phyloP scores from a whole-genome alignment of 495 filamentous ascomycete genomes.

The Geopyxis carbonaria region DNA sequence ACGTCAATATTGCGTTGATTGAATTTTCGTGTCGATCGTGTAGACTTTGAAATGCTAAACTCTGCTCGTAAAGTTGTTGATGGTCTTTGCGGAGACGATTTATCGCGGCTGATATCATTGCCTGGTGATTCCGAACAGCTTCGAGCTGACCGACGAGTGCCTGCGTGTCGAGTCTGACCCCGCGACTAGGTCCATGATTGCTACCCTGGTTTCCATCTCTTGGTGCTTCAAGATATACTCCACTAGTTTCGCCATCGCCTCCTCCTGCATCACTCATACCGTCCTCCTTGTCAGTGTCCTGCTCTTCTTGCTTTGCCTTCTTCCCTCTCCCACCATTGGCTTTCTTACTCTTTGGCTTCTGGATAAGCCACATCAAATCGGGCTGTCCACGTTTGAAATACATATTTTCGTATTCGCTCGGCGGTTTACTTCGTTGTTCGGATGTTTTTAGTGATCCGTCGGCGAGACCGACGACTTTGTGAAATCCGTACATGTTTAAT shows the following conservation, averaged over 20 bases:
- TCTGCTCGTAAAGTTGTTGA: slow-evolving; percentile 75
- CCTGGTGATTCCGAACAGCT: slow-evolving; percentile 66
- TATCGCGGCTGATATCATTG: slow-evolving; percentile 63
- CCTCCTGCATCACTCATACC: slow-evolving; percentile 35
- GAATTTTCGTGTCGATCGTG: slow-evolving; percentile 94
- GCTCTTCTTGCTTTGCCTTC: slow-evolving; percentile 49
- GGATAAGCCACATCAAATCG: slow-evolving; percentile 90
- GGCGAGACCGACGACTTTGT: slow-evolving; percentile 92
- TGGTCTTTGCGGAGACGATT: slow-evolving; percentile 65
- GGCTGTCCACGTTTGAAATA: slow-evolving; percentile 90
- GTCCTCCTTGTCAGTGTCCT: slow-evolving; percentile 55
- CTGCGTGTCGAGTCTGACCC: slow-evolving; percentile 39
- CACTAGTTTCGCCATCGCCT: slow-evolving; percentile 27
- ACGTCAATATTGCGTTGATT: slow-evolving; percentile 93
- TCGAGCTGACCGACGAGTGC: slow-evolving; percentile 64
- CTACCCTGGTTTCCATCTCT: slow-evolving; percentile 17
- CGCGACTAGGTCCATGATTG: not conserved
- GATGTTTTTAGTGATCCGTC: slow-evolving; percentile 96
- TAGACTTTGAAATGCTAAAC: slow-evolving; percentile 70
- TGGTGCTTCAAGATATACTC: slow-evolving; percentile 22
- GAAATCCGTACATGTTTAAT: slow-evolving; percentile 98
- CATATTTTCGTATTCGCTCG: slow-evolving; percentile 92
- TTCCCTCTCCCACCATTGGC: slow-evolving; percentile 33
- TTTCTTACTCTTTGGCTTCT: slow-evolving; percentile 71
- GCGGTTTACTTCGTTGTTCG: slow-evolving; percentile 89